Conservation (phyloP, 2,329 filamentous ascomycete genomes). For the Colletotrichum sp. region DNA sequence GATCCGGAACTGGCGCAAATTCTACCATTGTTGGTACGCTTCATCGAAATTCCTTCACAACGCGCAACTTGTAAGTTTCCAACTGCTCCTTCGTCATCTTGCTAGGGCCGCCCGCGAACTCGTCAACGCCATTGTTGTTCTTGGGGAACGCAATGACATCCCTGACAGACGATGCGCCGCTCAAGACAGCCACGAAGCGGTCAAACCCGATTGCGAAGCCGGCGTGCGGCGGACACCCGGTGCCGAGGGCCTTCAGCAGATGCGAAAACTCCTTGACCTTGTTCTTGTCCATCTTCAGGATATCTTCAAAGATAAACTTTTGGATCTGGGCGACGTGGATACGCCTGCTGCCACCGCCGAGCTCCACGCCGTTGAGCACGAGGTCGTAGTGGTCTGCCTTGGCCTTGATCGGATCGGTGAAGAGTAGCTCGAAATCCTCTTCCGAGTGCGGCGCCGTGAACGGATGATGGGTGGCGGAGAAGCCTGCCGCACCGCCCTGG, state of each 20-base stretch:
- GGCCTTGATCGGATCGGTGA: slow-evolving; percentile 72
- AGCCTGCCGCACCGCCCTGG: slow-evolving; percentile 80
- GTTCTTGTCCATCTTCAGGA: slow-evolving; percentile 76
- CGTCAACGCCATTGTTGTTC: slow-evolving; percentile 86
- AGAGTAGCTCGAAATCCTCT: slow-evolving; percentile 75
- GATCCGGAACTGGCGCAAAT: too few species aligned
- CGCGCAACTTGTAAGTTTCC: slow-evolving; percentile 48
- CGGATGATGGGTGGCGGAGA: slow-evolving; percentile 90
- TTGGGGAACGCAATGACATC: slow-evolving; percentile 99
- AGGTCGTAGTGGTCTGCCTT: slow-evolving; percentile 93
- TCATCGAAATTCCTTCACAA: background rate
- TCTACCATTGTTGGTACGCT: background rate
- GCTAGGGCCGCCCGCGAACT: slow-evolving; percentile 79
- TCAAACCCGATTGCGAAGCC: slow-evolving; percentile 95
- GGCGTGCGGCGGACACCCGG: slow-evolving; percentile 93
- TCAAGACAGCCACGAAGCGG: slow-evolving; percentile 79
- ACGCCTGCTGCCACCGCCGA: slow-evolving; percentile 90
- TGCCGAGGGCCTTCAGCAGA: slow-evolving; percentile 78
- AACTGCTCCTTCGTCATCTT: slow-evolving; percentile 63
- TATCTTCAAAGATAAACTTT: slow-evolving; percentile 80
- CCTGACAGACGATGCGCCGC: slow-evolving; percentile 75
- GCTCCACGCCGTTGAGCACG: slow-evolving; percentile 92
- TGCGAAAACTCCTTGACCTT: slow-evolving; percentile 84
- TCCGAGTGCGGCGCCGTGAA: slow-evolving; percentile 85
- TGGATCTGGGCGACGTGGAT: slow-evolving; percentile 87